Percentiles rank a stretch among this genome's conserved stretches.
Evolutionary conservation across 805 yeast species (phyloP).

Genomic region (Lipomyces chichibuensis): DNA sequence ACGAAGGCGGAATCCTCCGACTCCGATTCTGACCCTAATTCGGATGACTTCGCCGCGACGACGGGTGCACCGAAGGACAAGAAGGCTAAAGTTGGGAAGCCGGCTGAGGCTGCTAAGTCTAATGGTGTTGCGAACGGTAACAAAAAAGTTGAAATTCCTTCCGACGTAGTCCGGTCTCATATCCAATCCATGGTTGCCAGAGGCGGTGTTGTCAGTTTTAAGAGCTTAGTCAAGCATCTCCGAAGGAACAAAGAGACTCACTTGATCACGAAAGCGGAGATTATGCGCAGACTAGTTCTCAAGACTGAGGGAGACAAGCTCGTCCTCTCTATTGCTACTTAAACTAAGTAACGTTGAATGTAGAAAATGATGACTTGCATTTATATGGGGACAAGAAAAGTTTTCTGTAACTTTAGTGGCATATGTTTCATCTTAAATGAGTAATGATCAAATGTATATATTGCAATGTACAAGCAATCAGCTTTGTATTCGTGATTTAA

Average conservation of each 20-base stretch:
- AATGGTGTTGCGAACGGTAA: conserved; percentile 3
- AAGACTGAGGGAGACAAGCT: conserved; percentile 13
- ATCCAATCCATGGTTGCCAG: not conserved
- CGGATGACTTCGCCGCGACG: not conserved
- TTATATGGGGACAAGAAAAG: not conserved
- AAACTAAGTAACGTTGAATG: not conserved
- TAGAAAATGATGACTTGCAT: not conserved
- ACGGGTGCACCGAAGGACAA: not conserved
- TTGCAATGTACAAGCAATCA: not conserved
- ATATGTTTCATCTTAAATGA: not conserved
- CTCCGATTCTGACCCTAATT: conserved; percentile 27
- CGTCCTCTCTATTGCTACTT: conserved; percentile 13
- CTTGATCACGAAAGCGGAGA: conserved; percentile 18
- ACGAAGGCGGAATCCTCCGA: conserved; percentile 32
- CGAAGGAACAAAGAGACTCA: conserved; percentile 17
- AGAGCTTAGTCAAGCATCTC: conserved; percentile 18
- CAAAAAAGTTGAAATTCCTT: conserved; percentile 1
- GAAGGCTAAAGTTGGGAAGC: conserved; percentile 7
- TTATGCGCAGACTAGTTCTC: conserved; percentile 11
- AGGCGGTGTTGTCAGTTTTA: not conserved
- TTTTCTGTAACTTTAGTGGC: not conserved
- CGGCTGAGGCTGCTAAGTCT: not conserved
- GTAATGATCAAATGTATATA: not conserved
- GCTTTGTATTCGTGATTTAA: not conserved
- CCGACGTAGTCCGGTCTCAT: not conserved